Conservation (phyloP, 1,139 yeast species). For the Pichia sp. region DNA sequence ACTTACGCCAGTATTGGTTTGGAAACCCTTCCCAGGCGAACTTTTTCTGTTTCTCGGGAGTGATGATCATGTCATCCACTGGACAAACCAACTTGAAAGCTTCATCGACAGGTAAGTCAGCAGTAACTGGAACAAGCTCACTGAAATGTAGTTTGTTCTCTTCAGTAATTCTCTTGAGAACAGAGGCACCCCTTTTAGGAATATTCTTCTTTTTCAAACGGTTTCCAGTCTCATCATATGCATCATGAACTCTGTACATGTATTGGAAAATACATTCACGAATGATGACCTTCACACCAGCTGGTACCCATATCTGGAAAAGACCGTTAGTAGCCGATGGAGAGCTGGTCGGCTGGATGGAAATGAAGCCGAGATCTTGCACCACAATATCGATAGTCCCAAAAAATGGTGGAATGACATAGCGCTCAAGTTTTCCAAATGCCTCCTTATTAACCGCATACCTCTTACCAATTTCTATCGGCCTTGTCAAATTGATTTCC, state of each 20-base stretch:
- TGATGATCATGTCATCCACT: slow-evolving; percentile 1
- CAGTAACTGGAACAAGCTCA: slow-evolving; percentile 17
- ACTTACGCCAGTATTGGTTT: slow-evolving; percentile 19
- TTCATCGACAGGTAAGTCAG: slow-evolving; percentile 12
- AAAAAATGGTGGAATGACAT: slow-evolving; percentile 56
- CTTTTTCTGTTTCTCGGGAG: not conserved
- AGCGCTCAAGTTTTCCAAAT: slow-evolving; percentile 32
- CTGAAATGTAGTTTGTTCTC: slow-evolving; percentile 17
- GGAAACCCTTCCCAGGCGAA: slow-evolving; percentile 15
- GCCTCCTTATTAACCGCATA: slow-evolving; percentile 30
- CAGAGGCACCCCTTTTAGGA: slow-evolving; percentile 9
- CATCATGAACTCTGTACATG: slow-evolving; percentile 20
- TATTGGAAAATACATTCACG: slow-evolving; percentile 33
- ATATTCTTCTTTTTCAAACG: slow-evolving; percentile 11
- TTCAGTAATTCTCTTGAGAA: slow-evolving; percentile 13
- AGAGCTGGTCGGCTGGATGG: slow-evolving; percentile 47
- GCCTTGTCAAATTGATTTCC: slow-evolving; percentile 15
- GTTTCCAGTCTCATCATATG: slow-evolving; percentile 14
- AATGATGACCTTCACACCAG: slow-evolving; percentile 37
- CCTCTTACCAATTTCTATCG: slow-evolving; percentile 27
- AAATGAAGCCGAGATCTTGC: slow-evolving; percentile 61
- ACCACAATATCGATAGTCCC: slow-evolving; percentile 65
- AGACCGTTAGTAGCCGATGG: slow-evolving; percentile 34
- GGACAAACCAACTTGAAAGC: slow-evolving; percentile 15
- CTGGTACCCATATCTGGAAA: slow-evolving; percentile 41